Evolutionary conservation across 768 basidiomycete species (phyloP).

Genomic region (Tephrocybe sp.): DNA sequence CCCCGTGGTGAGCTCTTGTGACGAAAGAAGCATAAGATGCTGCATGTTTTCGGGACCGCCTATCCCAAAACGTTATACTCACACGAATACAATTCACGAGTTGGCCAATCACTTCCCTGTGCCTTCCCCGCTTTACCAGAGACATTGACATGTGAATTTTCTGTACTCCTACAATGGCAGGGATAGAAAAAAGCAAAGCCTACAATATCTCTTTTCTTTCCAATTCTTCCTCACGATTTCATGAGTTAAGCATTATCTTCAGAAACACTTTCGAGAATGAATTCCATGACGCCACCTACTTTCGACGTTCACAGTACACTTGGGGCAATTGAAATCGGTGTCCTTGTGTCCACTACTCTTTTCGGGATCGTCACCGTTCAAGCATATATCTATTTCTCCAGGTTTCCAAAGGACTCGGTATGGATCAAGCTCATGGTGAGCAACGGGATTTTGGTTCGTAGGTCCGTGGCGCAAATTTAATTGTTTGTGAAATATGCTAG

Average conservation of each 20-base stretch:
- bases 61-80: no score
- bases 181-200: no score
- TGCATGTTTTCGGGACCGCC: no score
- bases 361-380: constrained; percentile 26
- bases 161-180: no score
- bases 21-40: no score
- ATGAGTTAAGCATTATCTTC: background rate
- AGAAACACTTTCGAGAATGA: background rate
- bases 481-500: background rate
- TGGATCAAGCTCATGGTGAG: constrained; percentile 20
- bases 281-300: background rate
- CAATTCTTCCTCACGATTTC: background rate
- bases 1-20: no score
- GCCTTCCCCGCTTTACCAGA: no score
- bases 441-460: background rate
- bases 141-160: no score
- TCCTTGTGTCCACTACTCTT: constrained; percentile 20
- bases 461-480: background rate
- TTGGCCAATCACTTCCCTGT: no score
- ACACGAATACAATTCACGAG: no score
- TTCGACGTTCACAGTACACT: constrained; percentile 8
- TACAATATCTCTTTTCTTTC: no score
- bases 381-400: constrained; percentile 20
- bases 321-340: constrained; percentile 27
- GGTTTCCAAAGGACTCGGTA: constrained; percentile 20